A percentile compares a stretch with the other conserved stretches of the same genome.
phyloP scores from a whole-genome alignment of 129 eudicot species.

The Artemisia annua region DNA sequence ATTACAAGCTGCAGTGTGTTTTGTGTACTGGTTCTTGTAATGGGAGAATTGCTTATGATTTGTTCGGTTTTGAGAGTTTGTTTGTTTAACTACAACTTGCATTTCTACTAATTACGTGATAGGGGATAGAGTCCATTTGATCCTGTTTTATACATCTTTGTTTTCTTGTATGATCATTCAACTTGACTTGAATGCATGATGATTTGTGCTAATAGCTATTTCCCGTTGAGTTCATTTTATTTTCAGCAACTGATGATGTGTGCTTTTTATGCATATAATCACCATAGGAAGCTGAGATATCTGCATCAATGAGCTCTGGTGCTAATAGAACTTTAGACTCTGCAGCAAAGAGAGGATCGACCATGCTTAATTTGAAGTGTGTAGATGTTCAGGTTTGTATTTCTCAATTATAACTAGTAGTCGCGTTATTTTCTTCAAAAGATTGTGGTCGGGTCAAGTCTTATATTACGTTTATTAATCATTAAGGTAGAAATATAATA shows the following conservation, averaged over 20 bases:
- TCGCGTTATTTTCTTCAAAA: conserved; percentile 3
- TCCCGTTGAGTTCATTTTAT: not conserved
- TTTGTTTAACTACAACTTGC: not conserved
- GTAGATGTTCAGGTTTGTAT: conserved; percentile 86
- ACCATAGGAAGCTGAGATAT: conserved; percentile 90
- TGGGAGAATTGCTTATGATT: too few species aligned
- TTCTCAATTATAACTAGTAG: not conserved
- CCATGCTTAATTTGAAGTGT: conserved; percentile 87
- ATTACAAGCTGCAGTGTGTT: too few species aligned
- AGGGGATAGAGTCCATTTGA: not conserved
- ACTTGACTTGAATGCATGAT: not conserved
- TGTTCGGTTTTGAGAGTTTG: too few species aligned
- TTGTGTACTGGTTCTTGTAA: too few species aligned
- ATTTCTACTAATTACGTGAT: not conserved
- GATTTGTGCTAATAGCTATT: not conserved
- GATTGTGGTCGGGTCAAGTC: not conserved
- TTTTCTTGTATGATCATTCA: not conserved
- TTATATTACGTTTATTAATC: too few species aligned
- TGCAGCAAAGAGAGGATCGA: conserved; percentile 90
- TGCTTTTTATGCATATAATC: conserved; percentile 3
- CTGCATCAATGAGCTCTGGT: conserved; percentile 72
- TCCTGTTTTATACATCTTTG: not conserved
- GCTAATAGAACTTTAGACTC: conserved; percentile 73
- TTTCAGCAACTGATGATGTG: not conserved
- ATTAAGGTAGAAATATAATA: not conserved